Evolutionary conservation across 75 land plant species (phyloP), one percentile per base, ranked within the genome.

Genomic region (Cunninghamia lanceolata): DNA sequence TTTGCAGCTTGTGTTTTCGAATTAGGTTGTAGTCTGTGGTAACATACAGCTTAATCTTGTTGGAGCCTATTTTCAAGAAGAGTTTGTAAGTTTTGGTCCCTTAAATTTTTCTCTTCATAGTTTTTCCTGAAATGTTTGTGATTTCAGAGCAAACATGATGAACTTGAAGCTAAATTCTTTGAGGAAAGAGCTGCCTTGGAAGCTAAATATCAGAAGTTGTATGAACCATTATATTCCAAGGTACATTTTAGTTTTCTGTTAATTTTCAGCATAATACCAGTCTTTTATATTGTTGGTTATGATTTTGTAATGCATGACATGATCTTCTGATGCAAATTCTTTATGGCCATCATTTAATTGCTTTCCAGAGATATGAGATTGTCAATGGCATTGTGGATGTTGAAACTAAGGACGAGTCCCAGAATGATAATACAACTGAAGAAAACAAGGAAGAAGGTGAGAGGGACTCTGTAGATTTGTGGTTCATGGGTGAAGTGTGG

Each of bases 171-270:
- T 42, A 96, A 94, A 46, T 96, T 95, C 89, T 88, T 91, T 68
- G 96, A 93, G 88, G 98, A 96, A 80, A 93, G 94, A 87, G 93
- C 92, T 59, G 95, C 95, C 1, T 87, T 96, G 50, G 98, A 96
- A 82, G 97, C 94, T n/a, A 94, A 92, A 87, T 96, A 96, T 85
- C 98, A 96, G 86, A 96, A 95, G 88, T 85, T 96, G 32, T 96
- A 96, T 85, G 93, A 93, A 43, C 97, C 98, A 17, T 68, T 96
- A 5, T 96, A 95, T 84, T 45, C 90, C 15, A 93, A 95, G 97
- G 98, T 96, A 73, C 35, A 42, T 36, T 19, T 43, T 34, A 8
- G 56, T 43, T 68, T 15, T n/a, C 1, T n/a, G 11, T 10, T n/a
- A 45, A 28, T 25, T 73, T 28, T 73, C 45, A 40, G 80, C 9